These are phyloP conservation scores for Hibiscus mutabilis DNA, from an alignment of 345 rosid species.

Conservation along the genomic window DNA sequence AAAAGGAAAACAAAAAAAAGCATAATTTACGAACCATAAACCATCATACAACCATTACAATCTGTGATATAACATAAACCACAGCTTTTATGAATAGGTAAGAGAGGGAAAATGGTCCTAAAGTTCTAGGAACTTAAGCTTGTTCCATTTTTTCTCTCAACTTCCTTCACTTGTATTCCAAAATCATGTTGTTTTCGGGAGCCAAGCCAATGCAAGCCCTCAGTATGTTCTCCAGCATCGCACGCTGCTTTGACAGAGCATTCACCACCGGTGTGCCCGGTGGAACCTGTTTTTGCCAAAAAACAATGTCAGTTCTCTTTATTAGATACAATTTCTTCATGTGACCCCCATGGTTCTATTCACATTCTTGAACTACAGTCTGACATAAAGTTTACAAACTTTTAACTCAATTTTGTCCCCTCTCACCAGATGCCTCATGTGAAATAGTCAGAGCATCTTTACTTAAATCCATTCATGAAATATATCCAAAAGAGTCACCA, in stretches of 20 bases:
- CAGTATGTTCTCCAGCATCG: constrained; percentile 94
- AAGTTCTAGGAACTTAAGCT: not conserved
- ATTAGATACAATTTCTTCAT: not conserved
- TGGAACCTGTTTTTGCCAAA: constrained; percentile 50
- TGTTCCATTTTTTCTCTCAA: constrained; percentile 12
- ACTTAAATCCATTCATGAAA: not conserved
- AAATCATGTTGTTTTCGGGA: constrained; percentile 96
- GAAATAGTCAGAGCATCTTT: not conserved
- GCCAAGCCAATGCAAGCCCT: constrained; percentile 93
- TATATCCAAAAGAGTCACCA: not conserved
- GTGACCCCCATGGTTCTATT: not conserved
- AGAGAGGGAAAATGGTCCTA: constrained; percentile 9
- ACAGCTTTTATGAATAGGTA: constrained; percentile 4
- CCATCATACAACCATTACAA: constrained; percentile 10
- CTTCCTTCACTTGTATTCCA: constrained; percentile 77
- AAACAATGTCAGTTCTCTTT: not conserved
- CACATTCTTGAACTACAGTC: not conserved
- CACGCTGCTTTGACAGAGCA: constrained; percentile 90
- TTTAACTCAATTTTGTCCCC: not conserved
- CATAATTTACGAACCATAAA: not conserved
- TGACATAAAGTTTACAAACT: constrained; percentile 1
- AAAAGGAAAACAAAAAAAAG: not conserved
- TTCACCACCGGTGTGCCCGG: constrained; percentile 97
- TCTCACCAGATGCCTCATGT: not conserved
- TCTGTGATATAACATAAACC: not conserved